Percentiles rank a stretch among this genome's conserved stretches.
These are phyloP conservation scores for Aspergillus ustus DNA, from an alignment of 2,329 filamentous ascomycete genomes.

Conservation along the genomic window DNA sequence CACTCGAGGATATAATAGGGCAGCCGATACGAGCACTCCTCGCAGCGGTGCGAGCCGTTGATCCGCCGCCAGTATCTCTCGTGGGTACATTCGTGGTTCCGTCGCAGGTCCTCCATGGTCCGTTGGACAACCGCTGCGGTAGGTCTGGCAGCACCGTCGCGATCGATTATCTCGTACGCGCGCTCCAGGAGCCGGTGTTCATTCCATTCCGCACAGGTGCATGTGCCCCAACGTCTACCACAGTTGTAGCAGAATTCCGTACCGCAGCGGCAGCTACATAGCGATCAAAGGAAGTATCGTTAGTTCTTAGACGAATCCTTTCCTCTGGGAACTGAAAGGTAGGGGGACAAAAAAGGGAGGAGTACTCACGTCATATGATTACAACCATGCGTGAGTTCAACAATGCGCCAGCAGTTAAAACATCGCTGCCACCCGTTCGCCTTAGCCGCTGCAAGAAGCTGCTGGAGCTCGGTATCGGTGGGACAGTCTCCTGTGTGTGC, in stretches of 20 bases:
- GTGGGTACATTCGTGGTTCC: too few species aligned
- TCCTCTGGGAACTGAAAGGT: too few species aligned
- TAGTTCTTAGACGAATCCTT: too few species aligned
- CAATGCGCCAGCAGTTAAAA: slow-evolving; percentile 48
- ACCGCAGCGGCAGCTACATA: background rate
- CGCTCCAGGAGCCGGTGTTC: background rate
- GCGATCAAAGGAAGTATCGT: background rate
- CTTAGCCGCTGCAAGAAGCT: slow-evolving; percentile 48
- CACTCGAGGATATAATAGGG: too few species aligned
- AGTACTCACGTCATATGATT: slow-evolving; percentile 62
- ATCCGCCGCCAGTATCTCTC: too few species aligned
- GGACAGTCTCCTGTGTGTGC: slow-evolving; percentile 56
- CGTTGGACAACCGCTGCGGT: too few species aligned
- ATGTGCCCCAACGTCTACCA: background rate
- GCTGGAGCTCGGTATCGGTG: slow-evolving; percentile 45
- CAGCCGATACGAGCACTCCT: too few species aligned
- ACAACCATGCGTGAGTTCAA: slow-evolving; percentile 59
- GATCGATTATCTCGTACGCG: background rate
- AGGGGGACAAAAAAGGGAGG: too few species aligned
- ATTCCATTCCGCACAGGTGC: background rate
- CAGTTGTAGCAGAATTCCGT: background rate
- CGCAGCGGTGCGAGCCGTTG: too few species aligned
- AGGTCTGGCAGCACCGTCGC: too few species aligned
- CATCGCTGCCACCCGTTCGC: slow-evolving; percentile 59
- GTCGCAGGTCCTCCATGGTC: too few species aligned